These are phyloP conservation scores for Cladosporium sp. DNA, from an alignment of 2,329 filamentous ascomycete genomes.

Conservation along the genomic window DNA sequence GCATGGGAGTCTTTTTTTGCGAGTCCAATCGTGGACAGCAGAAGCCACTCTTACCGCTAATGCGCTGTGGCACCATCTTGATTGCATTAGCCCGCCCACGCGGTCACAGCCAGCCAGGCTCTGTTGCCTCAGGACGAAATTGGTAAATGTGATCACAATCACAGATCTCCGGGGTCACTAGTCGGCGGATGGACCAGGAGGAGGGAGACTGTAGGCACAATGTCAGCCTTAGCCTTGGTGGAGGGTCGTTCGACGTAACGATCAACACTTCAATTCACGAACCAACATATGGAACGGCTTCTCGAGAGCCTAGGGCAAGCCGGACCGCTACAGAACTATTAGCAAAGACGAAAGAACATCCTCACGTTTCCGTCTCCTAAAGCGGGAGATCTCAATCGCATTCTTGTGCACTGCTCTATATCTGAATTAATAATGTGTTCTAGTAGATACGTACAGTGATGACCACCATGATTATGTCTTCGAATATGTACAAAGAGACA, in stretches of 20 bases:
- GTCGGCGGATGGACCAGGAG: background rate
- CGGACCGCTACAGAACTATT: background rate
- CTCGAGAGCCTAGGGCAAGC: background rate
- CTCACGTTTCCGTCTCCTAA: background rate
- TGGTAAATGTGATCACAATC: background rate
- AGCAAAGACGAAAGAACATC: background rate
- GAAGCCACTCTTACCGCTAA: background rate
- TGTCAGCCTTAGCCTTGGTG: background rate
- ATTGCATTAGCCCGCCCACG: background rate
- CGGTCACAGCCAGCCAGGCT: background rate
- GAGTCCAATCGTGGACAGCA: background rate
- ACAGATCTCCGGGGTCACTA: background rate
- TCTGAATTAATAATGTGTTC: background rate
- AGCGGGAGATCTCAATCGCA: background rate
- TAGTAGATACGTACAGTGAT: background rate
- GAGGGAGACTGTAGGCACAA: background rate
- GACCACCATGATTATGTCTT: background rate
- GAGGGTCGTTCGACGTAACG: background rate
- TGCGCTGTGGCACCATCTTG: background rate
- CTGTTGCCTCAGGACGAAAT: background rate
- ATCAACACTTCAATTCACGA: background rate
- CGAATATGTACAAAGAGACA: background rate
- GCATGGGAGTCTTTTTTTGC: background rate
- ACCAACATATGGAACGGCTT: background rate
- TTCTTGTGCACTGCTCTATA: background rate